Evolutionary conservation across 208 protist genomes (phyloP).

Genomic region (Leptomonas pyrrhocoris): DNA sequence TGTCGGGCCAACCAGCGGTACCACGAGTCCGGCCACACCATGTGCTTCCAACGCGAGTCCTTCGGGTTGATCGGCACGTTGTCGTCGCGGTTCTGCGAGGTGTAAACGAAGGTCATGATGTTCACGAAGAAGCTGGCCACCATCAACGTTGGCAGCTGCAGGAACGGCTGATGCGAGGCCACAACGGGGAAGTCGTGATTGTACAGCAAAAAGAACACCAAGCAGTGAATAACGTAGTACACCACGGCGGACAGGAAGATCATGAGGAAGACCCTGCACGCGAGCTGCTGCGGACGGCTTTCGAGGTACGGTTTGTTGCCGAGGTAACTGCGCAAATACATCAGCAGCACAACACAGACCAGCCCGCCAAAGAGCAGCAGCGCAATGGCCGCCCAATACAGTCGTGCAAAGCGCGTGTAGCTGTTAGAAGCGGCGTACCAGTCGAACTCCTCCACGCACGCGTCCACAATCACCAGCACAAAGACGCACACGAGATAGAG

Average conservation of each 20-base stretch:
- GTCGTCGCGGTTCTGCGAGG: constrained; percentile 56
- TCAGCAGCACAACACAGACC: constrained; percentile 55
- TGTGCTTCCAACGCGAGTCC: constrained; percentile 81
- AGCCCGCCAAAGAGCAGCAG: constrained; percentile 56
- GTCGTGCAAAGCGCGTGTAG: not conserved
- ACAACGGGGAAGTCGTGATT: constrained; percentile 34
- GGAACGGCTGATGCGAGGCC: constrained; percentile 55
- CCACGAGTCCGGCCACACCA: constrained; percentile 89
- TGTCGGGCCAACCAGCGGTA: constrained; percentile 84
- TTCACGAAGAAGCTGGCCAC: constrained; percentile 76
- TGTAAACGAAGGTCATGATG: constrained; percentile 89
- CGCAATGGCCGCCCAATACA: constrained; percentile 43
- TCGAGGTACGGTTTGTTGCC: constrained; percentile 85
- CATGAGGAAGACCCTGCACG: constrained; percentile 78
- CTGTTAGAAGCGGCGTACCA: constrained; percentile 28
- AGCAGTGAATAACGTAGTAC: constrained; percentile 57
- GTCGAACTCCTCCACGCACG: constrained; percentile 20
- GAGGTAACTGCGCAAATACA: constrained; percentile 70
- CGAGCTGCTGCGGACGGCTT: constrained; percentile 85
- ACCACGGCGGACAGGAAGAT: constrained; percentile 56
- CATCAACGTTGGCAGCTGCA: constrained; percentile 73
- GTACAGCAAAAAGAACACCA: constrained; percentile 57
- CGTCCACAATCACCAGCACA: constrained; percentile 55
- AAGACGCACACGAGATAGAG: constrained; percentile 56
- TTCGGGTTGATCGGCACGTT: constrained; percentile 67